Evolutionary conservation across 352 stramenopile species (phyloP), one percentile per base, ranked within the genome.

Genomic region (Pseudoperonospora humuli): DNA sequence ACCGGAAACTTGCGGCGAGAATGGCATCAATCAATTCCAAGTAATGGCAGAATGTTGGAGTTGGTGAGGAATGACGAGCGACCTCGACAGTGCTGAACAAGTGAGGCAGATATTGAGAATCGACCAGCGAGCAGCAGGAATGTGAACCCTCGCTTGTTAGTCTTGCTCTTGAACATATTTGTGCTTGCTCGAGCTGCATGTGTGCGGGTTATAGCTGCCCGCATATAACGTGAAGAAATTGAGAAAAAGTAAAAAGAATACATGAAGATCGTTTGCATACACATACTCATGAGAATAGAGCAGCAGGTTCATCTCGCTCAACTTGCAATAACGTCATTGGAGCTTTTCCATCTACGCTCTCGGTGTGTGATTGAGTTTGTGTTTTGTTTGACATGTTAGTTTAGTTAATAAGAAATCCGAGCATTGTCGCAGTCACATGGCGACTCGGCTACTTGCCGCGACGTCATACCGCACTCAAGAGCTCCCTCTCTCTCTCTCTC

Each of bases 1-100:
- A 89, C 67, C 71, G 76, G 19, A 82, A 75, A 64, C 40, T 86
- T 37, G 58, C 68, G 25, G 67, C 67, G 29, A 71, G 61, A 20
- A 57, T 45, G 39, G 60, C 52, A 51, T 64, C 58, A 6, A 36
- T 54, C 17, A 61, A 57, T 39, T 42, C 49, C 28, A 69, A 59
- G 38, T 32, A 74, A 55, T 71, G 65, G 37, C 38, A 45, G 27
- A 40, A 42, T 25, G 7, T 45, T 25, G 39, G 19, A 18, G 43
- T 39, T 8, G 7, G 10, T 7, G 42, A 25, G 11, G 17, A 39
- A 10, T 18, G 46, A 45, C 1, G 33, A 52, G 35, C 27, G 7
- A 41, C n/a, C 18, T 32, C 15, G 19, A 54, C 18, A 32, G 38
- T 24, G 36, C 39, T 20, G 27, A 50, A 41, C 11, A 14, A 25